Percentiles rank a stretch among this genome's conserved stretches.
Conservation (phyloP, 306 rosid species). For the Abrus precatorius region DNA sequence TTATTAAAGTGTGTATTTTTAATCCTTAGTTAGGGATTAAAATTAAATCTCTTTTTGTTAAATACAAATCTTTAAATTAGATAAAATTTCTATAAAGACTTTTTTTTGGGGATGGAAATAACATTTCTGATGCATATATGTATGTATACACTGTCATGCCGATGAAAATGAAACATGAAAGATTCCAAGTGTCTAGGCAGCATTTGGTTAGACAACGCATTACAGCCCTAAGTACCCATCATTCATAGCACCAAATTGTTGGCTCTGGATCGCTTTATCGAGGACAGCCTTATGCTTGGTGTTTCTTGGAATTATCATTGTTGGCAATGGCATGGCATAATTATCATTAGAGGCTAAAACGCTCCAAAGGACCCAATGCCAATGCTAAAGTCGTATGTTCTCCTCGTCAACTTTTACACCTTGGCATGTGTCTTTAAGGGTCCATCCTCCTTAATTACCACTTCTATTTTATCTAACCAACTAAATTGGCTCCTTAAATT, state of each 20-base stretch:
- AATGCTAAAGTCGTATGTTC: conserved; percentile 2
- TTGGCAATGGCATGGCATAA: conserved; percentile 32
- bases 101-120: too few species aligned
- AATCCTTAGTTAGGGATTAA: too few species aligned
- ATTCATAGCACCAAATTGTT: conserved; percentile 18
- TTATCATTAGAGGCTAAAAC: not conserved
- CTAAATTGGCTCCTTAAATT: not conserved
- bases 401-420: conserved; percentile 11
- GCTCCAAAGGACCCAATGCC: not conserved
- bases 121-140: too few species aligned
- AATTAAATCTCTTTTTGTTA: too few species aligned
- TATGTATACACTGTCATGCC: not conserved
- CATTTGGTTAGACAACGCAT: conserved; percentile 50
- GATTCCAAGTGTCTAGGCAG: conserved; percentile 28
- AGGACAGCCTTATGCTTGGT: conserved; percentile 36
- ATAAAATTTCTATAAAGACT: too few species aligned
- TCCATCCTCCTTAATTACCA: not conserved
- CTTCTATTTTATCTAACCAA: not conserved
- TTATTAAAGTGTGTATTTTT: too few species aligned
- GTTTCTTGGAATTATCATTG: conserved; percentile 1
- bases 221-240: conserved; percentile 24
- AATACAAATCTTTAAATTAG: too few species aligned
- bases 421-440: not conserved
- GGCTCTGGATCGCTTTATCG: conserved; percentile 28
- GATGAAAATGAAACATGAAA: conserved; percentile 30